Conservation (phyloP, 2,329 filamentous ascomycete genomes). For the Pestalotiopsis sp. region DNA sequence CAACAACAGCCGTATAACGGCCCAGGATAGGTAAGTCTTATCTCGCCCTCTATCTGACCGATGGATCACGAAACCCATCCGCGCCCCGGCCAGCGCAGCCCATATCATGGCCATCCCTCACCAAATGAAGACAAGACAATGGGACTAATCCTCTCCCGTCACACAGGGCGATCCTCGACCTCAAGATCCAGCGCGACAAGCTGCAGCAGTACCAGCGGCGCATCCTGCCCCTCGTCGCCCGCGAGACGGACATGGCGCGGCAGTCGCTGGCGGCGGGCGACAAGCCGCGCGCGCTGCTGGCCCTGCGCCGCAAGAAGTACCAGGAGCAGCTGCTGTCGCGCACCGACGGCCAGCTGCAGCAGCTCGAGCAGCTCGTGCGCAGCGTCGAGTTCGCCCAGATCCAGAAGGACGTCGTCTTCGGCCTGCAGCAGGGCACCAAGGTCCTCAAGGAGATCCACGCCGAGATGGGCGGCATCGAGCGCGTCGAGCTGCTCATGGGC, state of each 20-base stretch:
- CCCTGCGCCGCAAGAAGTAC: constrained; percentile 93
- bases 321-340: constrained; percentile 87
- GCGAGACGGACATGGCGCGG: constrained; percentile 84
- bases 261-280: constrained; percentile 81
- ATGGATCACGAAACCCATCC: neutral
- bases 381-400: constrained; percentile 96
- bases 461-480: constrained; percentile 94
- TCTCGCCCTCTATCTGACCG: constrained; percentile 5
- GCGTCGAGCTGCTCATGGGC: constrained; percentile 93
- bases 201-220: constrained; percentile 94
- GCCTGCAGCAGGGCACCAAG: constrained; percentile 85
- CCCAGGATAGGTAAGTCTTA: constrained; percentile 86
- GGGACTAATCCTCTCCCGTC: constrained; percentile 4
- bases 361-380: constrained; percentile 84
- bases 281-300: constrained; percentile 80
- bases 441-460: constrained; percentile 89
- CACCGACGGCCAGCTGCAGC: constrained; percentile 91
- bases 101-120: neutral
- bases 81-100: neutral
- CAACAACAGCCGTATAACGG: constrained; percentile 59
- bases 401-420: constrained; percentile 94
- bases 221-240: constrained; percentile 82
- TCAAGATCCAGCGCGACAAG: constrained; percentile 97
- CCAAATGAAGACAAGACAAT: neutral
- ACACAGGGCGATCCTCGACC: constrained; percentile 87